phyloP scores from a whole-genome alignment of 1,139 yeast species.

The Saccharomyces hybrid region DNA sequence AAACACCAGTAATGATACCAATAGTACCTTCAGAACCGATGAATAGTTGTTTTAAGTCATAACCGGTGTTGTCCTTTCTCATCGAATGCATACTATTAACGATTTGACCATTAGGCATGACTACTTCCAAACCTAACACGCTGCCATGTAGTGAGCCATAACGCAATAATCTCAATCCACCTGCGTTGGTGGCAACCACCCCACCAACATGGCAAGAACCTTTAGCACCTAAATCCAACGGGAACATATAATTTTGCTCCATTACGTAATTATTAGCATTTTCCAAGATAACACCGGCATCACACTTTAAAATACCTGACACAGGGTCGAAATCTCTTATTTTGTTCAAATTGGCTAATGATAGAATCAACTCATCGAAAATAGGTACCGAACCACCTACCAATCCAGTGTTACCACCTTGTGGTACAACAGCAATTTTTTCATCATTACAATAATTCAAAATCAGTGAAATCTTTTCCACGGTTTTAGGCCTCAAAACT shows the following conservation, averaged over 20 bases:
- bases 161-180: slow-evolving; percentile 79
- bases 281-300: slow-evolving; percentile 86
- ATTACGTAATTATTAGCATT: slow-evolving; percentile 59
- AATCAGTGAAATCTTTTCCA: slow-evolving; percentile 70
- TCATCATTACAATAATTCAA: slow-evolving; percentile 75
- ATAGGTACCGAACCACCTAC: slow-evolving; percentile 94
- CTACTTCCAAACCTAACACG: slow-evolving; percentile 86
- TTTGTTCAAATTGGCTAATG: slow-evolving; percentile 62
- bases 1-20: slow-evolving; percentile 84
- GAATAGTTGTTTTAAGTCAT: slow-evolving; percentile 81
- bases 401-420: slow-evolving; percentile 94
- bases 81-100: slow-evolving; percentile 72
- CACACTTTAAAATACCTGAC: slow-evolving; percentile 79
- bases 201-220: slow-evolving; percentile 97
- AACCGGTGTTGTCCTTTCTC: slow-evolving; percentile 90
- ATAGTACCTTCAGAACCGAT: slow-evolving; percentile 90
- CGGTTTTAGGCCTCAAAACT: slow-evolving; percentile 77
- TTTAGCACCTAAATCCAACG: slow-evolving; percentile 90
- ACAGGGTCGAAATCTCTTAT: slow-evolving; percentile 77
- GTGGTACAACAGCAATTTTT: slow-evolving; percentile 77
- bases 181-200: slow-evolving; percentile 91
- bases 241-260: slow-evolving; percentile 82
- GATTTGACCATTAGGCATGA: slow-evolving; percentile 79
- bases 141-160: slow-evolving; percentile 91
- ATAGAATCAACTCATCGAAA: slow-evolving; percentile 79